These are phyloP conservation scores for Nephelium lappaceum DNA, from an alignment of 345 rosid species.

Conservation along the genomic window DNA sequence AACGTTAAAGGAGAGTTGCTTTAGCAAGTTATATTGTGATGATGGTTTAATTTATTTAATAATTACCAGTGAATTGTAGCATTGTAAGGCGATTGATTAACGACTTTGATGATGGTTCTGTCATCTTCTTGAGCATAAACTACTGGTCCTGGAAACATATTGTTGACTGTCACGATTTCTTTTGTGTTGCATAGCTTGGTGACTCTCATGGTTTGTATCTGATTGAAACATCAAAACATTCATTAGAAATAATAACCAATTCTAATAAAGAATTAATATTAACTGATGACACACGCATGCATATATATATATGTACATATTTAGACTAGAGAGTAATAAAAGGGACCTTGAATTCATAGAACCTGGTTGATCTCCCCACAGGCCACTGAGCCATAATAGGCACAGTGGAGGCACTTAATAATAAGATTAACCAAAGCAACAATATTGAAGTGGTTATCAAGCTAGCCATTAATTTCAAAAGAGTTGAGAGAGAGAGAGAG, in stretches of 20 bases:
- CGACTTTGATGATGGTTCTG: slow-evolving; percentile 61
- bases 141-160: slow-evolving; percentile 75
- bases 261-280: background rate
- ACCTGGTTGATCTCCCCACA: slow-evolving; percentile 51
- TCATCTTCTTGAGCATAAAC: slow-evolving; percentile 81
- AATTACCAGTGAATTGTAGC: slow-evolving; percentile 83
- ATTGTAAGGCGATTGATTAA: slow-evolving; percentile 71
- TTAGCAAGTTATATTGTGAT: background rate
- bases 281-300: background rate
- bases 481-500: slow-evolving; percentile 6
- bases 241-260: background rate
- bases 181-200: slow-evolving; percentile 64
- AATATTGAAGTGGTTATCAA: slow-evolving; percentile 26
- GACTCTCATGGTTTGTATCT: slow-evolving; percentile 64
- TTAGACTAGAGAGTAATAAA: background rate
- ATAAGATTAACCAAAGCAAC: slow-evolving; percentile 34
- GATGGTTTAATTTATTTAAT: background rate
- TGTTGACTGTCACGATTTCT: slow-evolving; percentile 68
- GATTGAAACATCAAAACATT: background rate
- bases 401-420: slow-evolving; percentile 34
- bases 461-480: slow-evolving; percentile 34
- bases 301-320: no score
- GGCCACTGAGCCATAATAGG: slow-evolving; percentile 44
- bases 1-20: background rate
- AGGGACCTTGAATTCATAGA: slow-evolving; percentile 76